phyloP scores from a whole-genome alignment of 2,329 filamentous ascomycete genomes.

The Aspergillus pseudotamarii region DNA sequence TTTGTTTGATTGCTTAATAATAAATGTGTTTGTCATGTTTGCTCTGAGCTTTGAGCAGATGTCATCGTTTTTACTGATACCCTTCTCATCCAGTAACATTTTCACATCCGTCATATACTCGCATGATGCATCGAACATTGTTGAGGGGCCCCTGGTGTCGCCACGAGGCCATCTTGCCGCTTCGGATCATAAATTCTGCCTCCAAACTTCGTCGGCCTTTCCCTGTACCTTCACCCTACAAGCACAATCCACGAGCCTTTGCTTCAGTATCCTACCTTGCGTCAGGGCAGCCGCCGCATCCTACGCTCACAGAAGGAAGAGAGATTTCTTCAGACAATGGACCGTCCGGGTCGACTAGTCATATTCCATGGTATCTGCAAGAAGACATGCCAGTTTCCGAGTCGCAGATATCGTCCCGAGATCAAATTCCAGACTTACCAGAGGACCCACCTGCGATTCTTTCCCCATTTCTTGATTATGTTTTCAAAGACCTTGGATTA shows the following conservation, averaged over 20 bases:
- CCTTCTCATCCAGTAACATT: neutral
- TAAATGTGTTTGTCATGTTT: constrained; percentile 15
- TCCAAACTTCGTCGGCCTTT: constrained; percentile 24
- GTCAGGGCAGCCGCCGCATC: constrained; percentile 25
- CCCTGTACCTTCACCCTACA: constrained; percentile 19
- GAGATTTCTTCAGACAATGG: constrained; percentile 5
- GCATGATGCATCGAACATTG: constrained; percentile 36
- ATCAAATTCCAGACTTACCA: constrained; percentile 66
- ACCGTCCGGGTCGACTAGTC: constrained; percentile 17
- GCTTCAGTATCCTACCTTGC: constrained; percentile 24
- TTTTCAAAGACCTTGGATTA: constrained; percentile 82
- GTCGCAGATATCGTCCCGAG: constrained; percentile 53
- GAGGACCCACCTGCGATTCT: constrained; percentile 71
- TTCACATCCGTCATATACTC: neutral
- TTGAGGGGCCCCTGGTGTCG: constrained; percentile 34
- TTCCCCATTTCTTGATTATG: constrained; percentile 71
- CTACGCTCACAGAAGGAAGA: constrained; percentile 11
- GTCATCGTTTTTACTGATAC: neutral
- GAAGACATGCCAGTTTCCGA: constrained; percentile 55
- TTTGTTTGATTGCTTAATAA: constrained; percentile 20
- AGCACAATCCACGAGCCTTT: constrained; percentile 25
- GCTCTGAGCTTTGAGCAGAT: constrained; percentile 1
- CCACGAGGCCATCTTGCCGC: constrained; percentile 31
- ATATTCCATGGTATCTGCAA: constrained; percentile 80
- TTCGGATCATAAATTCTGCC: constrained; percentile 31